These are phyloP conservation scores for Pleomassaria siparia DNA, from an alignment of 2,329 filamentous ascomycete species.

Conservation along the genomic window DNA sequence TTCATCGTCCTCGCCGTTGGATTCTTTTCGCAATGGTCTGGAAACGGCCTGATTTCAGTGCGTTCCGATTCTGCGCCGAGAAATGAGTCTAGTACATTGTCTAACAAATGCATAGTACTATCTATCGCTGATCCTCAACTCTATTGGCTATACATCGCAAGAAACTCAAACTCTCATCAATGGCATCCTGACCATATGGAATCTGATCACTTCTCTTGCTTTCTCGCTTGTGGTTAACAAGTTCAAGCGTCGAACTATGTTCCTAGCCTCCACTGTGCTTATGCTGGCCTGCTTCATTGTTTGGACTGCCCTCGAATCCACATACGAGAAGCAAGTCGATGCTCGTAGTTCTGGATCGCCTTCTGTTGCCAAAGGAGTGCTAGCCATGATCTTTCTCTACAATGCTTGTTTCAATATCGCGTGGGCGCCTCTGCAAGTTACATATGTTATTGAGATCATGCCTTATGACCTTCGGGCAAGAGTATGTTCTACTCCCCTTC, in stretches of 20 bases:
- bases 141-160: constrained; percentile 51
- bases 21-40: constrained; percentile 25
- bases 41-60: constrained; percentile 22
- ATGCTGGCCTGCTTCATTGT: constrained; percentile 22
- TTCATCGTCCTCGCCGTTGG: constrained; percentile 3
- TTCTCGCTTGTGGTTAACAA: constrained; percentile 55
- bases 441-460: constrained; percentile 7
- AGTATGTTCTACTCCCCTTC: neutral
- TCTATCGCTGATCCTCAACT: constrained; percentile 4
- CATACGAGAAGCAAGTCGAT: constrained; percentile 4
- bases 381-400: constrained; percentile 7
- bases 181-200: constrained; percentile 46
- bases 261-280: constrained; percentile 43
- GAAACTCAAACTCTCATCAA: constrained; percentile 50
- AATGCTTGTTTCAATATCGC: constrained; percentile 3
- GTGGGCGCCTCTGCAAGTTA: constrained; percentile 2
- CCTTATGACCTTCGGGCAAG: constrained; percentile 4
- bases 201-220: constrained; percentile 8
- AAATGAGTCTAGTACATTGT: neutral
- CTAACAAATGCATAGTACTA: constrained; percentile 6
- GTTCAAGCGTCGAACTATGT: constrained; percentile 55
- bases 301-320: constrained; percentile 27
- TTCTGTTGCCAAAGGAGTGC: constrained; percentile 1
- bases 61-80: neutral
- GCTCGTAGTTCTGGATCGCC: neutral